Evolutionary conservation across 345 rosid genomes (phyloP).

Genomic region (Iberis pinnata): DNA sequence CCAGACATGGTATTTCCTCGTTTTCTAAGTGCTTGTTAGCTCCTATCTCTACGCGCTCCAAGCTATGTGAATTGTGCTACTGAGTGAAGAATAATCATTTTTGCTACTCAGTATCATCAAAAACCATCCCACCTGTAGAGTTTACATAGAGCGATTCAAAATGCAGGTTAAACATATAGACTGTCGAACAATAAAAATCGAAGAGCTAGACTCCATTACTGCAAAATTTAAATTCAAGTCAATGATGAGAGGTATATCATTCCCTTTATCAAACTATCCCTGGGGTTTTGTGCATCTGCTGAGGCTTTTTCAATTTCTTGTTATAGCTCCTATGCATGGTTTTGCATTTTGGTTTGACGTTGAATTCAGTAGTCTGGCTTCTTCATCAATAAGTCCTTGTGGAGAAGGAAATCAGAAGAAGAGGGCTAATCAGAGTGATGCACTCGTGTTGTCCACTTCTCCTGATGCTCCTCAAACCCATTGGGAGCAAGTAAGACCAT

Average conservation of each 20-base stretch:
- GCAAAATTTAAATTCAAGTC: slow-evolving; percentile 71
- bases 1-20: slow-evolving; percentile 71
- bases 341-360: slow-evolving; percentile 99
- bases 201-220: slow-evolving; percentile 77
- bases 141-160: slow-evolving; percentile 8
- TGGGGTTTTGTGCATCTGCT: slow-evolving; percentile 8
- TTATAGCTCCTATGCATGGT: slow-evolving; percentile 91
- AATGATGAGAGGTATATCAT: slow-evolving; percentile 81
- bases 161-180: slow-evolving; percentile 83
- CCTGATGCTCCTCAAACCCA: slow-evolving; percentile 94
- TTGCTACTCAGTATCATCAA: slow-evolving; percentile 10
- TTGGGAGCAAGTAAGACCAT: slow-evolving; percentile 81
- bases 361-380: slow-evolving; percentile 56
- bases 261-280: background rate
- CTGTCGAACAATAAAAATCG: slow-evolving; percentile 59
- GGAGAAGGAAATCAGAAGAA: slow-evolving; percentile 59
- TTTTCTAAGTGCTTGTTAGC: slow-evolving; percentile 9
- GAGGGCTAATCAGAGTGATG: slow-evolving; percentile 56
- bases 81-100: background rate
- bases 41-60: slow-evolving; percentile 3
- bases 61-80: slow-evolving; percentile 5
- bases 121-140: background rate
- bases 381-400: slow-evolving; percentile 36
- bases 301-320: slow-evolving; percentile 18
- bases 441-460: slow-evolving; percentile 75